Evolutionary conservation across 1,284 basidiomycete species (phyloP).

Genomic region (Trichosporon sp.): DNA sequence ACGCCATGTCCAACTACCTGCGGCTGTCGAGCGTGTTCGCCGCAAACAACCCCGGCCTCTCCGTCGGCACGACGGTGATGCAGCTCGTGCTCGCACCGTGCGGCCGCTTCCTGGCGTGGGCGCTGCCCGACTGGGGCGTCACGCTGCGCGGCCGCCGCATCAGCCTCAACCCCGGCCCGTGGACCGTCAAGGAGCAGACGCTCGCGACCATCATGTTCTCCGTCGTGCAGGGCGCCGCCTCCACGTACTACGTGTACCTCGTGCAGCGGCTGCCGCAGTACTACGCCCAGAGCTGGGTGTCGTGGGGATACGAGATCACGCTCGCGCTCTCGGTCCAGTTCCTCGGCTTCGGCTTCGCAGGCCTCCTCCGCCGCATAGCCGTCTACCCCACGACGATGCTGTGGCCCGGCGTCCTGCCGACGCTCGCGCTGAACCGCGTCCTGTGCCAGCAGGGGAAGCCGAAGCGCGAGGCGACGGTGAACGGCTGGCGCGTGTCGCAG

Average conservation of each 20-base stretch:
- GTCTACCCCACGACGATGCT: conserved; percentile 11
- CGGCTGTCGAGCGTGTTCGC: conserved; percentile 6
- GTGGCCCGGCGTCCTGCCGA: conserved; percentile 14
- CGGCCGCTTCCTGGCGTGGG: not conserved
- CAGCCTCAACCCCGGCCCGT: conserved; percentile 29
- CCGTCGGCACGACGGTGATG: conserved; percentile 3
- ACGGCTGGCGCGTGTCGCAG: not conserved
- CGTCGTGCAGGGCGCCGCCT: not conserved
- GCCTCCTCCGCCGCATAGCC: not conserved
- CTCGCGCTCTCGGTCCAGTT: conserved; percentile 9
- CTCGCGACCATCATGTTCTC: conserved; percentile 7
- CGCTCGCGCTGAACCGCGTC: conserved; percentile 8
- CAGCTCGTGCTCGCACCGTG: conserved; percentile 10
- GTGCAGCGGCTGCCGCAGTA: conserved; percentile 4
- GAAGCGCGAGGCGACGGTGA: not conserved
- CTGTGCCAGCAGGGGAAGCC: not conserved
- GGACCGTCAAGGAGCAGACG: conserved; percentile 29
- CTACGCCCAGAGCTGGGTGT: conserved; percentile 6
- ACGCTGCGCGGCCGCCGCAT: conserved; percentile 10
- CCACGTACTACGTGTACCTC: conserved; percentile 7
- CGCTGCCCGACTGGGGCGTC: conserved; percentile 17
- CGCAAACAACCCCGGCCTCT: conserved; percentile 12
- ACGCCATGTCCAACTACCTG: not conserved
- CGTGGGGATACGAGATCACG: conserved; percentile 6
- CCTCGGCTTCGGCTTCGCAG: conserved; percentile 12